These are phyloP conservation scores for Lachnellula occidentalis DNA, from an alignment of 2,329 filamentous ascomycete species.

Conservation along the genomic window DNA sequence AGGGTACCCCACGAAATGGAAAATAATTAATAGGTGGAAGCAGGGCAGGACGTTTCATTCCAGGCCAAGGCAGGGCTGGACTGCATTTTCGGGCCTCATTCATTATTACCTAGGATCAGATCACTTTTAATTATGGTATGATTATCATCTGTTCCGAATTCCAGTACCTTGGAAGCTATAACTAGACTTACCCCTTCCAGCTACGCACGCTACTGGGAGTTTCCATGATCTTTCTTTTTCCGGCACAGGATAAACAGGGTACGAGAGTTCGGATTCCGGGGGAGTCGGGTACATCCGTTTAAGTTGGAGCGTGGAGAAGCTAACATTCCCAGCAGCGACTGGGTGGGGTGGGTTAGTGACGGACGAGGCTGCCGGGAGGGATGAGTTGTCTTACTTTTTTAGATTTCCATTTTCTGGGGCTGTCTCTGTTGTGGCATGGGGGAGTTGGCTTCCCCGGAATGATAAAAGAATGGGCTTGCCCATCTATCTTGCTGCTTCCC, in stretches of 20 bases:
- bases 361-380: conserved; percentile 18
- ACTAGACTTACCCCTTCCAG: too few species aligned
- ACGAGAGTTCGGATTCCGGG: conserved; percentile 6
- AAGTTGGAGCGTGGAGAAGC: background rate
- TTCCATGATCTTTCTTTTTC: background rate
- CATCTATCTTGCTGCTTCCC: background rate
- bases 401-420: background rate
- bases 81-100: too few species aligned
- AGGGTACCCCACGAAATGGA: conserved; percentile 2
- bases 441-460: background rate
- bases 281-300: conserved; percentile 2
- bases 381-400: conserved; percentile 21
- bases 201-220: too few species aligned
- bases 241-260: background rate
- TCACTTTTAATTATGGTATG: too few species aligned
- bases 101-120: too few species aligned
- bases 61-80: too few species aligned
- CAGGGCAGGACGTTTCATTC: background rate
- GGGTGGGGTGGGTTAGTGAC: conserved; percentile 7
- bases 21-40: background rate
- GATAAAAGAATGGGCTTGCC: conserved; percentile 2
- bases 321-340: conserved; percentile 12
- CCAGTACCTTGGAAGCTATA: too few species aligned
- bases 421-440: background rate
- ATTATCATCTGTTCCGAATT: too few species aligned